A percentile compares a stretch with the other conserved stretches of the same genome.
Conservation (phyloP, 106 monocot genomes). For the Alisma plantagoaquatica region DNA sequence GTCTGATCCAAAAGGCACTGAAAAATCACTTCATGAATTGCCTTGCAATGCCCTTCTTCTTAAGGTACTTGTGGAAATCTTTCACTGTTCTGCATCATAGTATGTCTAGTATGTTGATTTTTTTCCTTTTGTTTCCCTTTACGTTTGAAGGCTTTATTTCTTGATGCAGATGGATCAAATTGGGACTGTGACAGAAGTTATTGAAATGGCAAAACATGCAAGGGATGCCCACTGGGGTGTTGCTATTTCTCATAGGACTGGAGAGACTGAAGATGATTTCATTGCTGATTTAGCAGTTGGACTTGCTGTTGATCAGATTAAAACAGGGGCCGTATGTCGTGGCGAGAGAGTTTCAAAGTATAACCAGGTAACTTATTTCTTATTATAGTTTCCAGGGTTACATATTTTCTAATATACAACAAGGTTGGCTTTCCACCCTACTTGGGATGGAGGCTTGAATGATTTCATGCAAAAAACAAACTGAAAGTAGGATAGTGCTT, state of each 20-base stretch:
- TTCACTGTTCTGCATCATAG: too few relatives aligned
- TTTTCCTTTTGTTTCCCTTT: too few relatives aligned
- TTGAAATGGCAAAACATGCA: conserved; percentile 88
- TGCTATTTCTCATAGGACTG: conserved; percentile 63
- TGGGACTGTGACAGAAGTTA: conserved; percentile 87
- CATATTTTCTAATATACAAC: too few relatives aligned
- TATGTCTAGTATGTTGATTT: too few relatives aligned
- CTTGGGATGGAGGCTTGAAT: too few relatives aligned
- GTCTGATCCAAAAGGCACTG: conserved; percentile 81
- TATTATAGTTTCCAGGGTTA: too few relatives aligned
- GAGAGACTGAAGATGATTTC: conserved; percentile 90
- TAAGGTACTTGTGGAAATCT: conserved; percentile 66
- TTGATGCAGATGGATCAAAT: conserved; percentile 75
- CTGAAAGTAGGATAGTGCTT: too few relatives aligned
- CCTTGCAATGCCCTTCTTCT: conserved; percentile 93
- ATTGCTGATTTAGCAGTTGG: conserved; percentile 94
- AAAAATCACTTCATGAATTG: conserved; percentile 62
- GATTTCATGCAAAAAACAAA: too few relatives aligned
- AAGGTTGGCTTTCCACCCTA: too few relatives aligned
- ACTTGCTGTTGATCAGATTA: conserved; percentile 65
- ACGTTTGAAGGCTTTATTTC: too few relatives aligned
- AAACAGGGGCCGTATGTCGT: conserved; percentile 83
- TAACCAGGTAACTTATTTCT: conserved; percentile 71
- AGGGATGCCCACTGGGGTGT: conserved; percentile 93
- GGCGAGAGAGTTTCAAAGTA: conserved; percentile 83